phyloP scores from a whole-genome alignment of 345 rosid genomes.

The Sonneratia alba region DNA sequence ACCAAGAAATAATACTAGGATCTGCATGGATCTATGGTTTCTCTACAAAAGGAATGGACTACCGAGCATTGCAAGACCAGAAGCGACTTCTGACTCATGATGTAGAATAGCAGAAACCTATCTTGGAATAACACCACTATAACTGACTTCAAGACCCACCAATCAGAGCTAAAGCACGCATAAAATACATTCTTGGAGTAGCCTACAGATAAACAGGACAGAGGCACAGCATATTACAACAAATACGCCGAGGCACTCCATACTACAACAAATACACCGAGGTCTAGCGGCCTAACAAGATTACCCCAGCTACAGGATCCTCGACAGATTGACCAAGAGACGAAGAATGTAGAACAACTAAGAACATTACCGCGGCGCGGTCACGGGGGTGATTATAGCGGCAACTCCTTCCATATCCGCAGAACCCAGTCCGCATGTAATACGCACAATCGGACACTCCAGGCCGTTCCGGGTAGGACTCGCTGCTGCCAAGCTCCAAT shows the following conservation, averaged over 20 bases:
- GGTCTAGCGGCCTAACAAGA: too few relatives aligned
- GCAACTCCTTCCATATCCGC: constrained; percentile 76
- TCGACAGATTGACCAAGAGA: too few relatives aligned
- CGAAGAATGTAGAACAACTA: background rate
- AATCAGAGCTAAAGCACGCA: background rate
- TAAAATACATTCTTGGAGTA: too few relatives aligned
- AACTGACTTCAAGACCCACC: background rate
- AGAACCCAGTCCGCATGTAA: constrained; percentile 86
- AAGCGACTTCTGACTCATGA: background rate
- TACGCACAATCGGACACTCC: constrained; percentile 77
- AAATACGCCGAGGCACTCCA: background rate
- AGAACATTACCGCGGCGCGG: constrained; percentile 59
- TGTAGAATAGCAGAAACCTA: background rate
- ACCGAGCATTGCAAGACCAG: background rate
- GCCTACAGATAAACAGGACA: background rate
- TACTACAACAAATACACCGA: background rate
- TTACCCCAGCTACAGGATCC: too few relatives aligned
- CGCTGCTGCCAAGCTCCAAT: constrained; percentile 41
- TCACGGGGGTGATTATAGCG: constrained; percentile 94
- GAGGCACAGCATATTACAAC: background rate
- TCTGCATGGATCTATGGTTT: background rate
- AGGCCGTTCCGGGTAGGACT: constrained; percentile 68
- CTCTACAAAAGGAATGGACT: background rate
- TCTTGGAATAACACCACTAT: background rate
- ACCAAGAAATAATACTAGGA: background rate